phyloP scores from a whole-genome alignment of 305 asterid genomes.

The Ruellia speciosa region DNA sequence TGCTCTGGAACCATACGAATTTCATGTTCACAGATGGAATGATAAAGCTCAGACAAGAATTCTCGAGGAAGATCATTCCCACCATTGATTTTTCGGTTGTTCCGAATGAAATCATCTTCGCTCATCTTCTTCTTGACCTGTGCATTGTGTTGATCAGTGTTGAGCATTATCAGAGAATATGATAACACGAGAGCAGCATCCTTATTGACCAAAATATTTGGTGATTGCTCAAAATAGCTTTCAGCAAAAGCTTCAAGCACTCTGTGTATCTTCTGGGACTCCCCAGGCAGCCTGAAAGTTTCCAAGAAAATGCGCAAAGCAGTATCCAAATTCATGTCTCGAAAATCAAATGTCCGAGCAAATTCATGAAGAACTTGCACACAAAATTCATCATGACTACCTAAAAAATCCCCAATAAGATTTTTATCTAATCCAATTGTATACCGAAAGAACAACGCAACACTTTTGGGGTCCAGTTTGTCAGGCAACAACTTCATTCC shows the following conservation, averaged over 20 bases:
- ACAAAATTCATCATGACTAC: conserved; percentile 79
- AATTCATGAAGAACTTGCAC: conserved; percentile 83
- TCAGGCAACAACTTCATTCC: conserved; percentile 63
- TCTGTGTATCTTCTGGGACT: conserved; percentile 92
- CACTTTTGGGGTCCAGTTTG: conserved; percentile 57
- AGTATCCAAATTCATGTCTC: conserved; percentile 64
- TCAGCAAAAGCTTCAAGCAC: conserved; percentile 92
- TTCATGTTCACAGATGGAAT: conserved; percentile 80
- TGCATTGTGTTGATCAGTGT: conserved; percentile 86
- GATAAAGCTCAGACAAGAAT: conserved; percentile 69
- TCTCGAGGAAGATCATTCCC: conserved; percentile 93
- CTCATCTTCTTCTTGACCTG: conserved; percentile 98
- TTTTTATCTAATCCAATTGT: conserved; percentile 75
- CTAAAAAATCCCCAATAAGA: conserved; percentile 73
- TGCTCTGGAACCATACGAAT: conserved; percentile 77
- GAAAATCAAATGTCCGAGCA: conserved; percentile 72
- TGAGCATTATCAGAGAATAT: conserved; percentile 81
- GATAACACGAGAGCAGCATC: conserved; percentile 86
- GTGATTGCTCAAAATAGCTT: conserved; percentile 74
- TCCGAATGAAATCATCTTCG: conserved; percentile 87
- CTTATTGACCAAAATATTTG: conserved; percentile 65
- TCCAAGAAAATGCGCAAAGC: conserved; percentile 86
- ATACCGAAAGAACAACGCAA: conserved; percentile 75
- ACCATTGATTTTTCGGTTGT: conserved; percentile 80
- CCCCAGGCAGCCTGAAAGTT: conserved; percentile 89